A percentile compares a stretch with the other conserved stretches of the same genome.
Evolutionary conservation across 495 filamentous ascomycete species (phyloP).

Genomic region (Parachaetomium inaequale): DNA sequence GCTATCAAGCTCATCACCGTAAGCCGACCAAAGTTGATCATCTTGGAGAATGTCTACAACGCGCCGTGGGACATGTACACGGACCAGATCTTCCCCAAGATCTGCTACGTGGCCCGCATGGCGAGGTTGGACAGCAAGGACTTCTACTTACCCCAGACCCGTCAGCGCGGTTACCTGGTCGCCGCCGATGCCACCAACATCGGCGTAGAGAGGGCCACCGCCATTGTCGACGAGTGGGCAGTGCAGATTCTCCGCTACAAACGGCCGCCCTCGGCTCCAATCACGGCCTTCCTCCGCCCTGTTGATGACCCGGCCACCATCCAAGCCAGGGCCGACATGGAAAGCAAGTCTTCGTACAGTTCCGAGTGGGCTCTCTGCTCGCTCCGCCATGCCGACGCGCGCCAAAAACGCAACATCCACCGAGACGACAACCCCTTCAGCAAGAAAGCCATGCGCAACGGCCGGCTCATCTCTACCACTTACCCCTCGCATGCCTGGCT

Average conservation of each 20-base stretch:
- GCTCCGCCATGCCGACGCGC: slow-evolving; percentile 22
- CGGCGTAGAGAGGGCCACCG: background rate
- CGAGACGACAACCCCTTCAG: slow-evolving; percentile 24
- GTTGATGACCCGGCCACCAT: slow-evolving; percentile 57
- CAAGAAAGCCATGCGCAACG: slow-evolving; percentile 22
- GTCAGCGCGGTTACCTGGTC: slow-evolving; percentile 68
- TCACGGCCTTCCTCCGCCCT: slow-evolving; percentile 58
- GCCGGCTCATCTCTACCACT: slow-evolving; percentile 9
- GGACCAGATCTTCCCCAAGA: slow-evolving; percentile 41
- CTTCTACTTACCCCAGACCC: slow-evolving; percentile 77
- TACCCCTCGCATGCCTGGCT: slow-evolving; percentile 20
- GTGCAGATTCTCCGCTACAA: slow-evolving; percentile 42
- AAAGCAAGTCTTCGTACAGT: slow-evolving; percentile 21
- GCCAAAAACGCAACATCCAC: slow-evolving; percentile 6
- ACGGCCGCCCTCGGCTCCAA: slow-evolving; percentile 59
- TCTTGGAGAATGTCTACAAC: slow-evolving; percentile 69
- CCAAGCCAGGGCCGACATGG: slow-evolving; percentile 46
- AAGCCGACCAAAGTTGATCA: slow-evolving; percentile 58
- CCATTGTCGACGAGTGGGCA: slow-evolving; percentile 22
- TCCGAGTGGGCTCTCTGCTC: slow-evolving; percentile 19
- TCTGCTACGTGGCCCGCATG: slow-evolving; percentile 53
- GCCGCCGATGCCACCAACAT: slow-evolving; percentile 50
- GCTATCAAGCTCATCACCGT: slow-evolving; percentile 55
- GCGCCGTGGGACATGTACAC: slow-evolving; percentile 62
- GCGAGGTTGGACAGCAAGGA: slow-evolving; percentile 63